phyloP scores from a whole-genome alignment of 306 rosid species.

The Calophaca sinica region DNA sequence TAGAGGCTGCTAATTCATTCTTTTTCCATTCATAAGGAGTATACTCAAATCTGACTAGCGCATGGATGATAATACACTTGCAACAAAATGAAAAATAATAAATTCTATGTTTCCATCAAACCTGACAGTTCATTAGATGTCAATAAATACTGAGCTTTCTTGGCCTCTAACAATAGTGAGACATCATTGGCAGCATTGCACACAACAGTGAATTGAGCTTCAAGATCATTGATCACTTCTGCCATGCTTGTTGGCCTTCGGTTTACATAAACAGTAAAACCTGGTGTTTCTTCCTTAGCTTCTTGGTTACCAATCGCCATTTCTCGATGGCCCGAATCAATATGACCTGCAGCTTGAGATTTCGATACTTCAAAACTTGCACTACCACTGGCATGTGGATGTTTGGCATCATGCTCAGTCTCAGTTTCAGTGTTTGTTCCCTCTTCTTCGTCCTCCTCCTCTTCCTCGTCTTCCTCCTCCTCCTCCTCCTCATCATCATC shows the following conservation, averaged over 20 bases:
- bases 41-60: background rate
- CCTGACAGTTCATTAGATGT: conserved; percentile 78
- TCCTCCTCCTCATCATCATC: conserved; percentile 75
- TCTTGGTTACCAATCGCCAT: conserved; percentile 53
- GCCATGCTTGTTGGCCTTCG: conserved; percentile 89
- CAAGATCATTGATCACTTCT: conserved; percentile 86
- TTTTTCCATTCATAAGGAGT: conserved; percentile 35
- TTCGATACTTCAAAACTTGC: conserved; percentile 57
- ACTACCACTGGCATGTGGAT: conserved; percentile 44
- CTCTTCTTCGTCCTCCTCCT: conserved; percentile 59
- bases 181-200: conserved; percentile 80
- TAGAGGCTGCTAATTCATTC: conserved; percentile 15
- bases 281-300: conserved; percentile 73
- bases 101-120: conserved; percentile 43
- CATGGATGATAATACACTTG: conserved; percentile 16
- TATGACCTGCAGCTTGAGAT: conserved; percentile 62
- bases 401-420: conserved; percentile 46
- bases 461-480: conserved; percentile 66
- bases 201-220: conserved; percentile 73
- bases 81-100: conserved; percentile 17
- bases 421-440: conserved; percentile 52
- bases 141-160: conserved; percentile 61
- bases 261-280: conserved; percentile 80
- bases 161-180: conserved; percentile 78
- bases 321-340: conserved; percentile 58